Conservation (phyloP, 2,329 filamentous ascomycete species). For the Biscogniauxia marginata region DNA sequence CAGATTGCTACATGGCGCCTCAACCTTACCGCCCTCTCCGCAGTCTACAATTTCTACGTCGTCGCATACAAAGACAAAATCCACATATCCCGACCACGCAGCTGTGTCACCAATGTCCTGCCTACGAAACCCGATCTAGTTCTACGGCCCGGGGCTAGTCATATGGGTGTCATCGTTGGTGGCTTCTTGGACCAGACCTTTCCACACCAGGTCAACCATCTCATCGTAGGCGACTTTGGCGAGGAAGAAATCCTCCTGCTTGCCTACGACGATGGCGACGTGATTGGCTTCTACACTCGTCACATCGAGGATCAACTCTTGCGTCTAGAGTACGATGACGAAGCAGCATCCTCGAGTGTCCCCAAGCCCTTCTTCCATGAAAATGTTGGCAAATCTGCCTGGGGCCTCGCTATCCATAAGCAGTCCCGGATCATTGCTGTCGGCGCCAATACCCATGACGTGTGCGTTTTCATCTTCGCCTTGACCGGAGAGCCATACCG, state of each 20-base stretch:
- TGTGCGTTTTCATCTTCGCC: conserved; percentile 36
- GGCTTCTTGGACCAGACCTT: conserved; percentile 53
- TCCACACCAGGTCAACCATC: conserved; percentile 66
- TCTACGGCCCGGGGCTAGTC: conserved; percentile 44
- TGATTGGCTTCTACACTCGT: conserved; percentile 66
- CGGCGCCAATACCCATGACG: conserved; percentile 64
- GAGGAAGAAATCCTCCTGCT: conserved; percentile 66
- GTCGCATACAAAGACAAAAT: conserved; percentile 57
- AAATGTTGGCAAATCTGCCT: conserved; percentile 77
- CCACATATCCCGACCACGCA: conserved; percentile 54
- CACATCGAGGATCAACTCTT: conserved; percentile 38
- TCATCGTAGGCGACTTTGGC: conserved; percentile 68
- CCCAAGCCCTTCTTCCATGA: conserved; percentile 63
- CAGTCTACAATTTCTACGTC: conserved; percentile 62
- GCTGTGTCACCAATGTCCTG: conserved; percentile 47
- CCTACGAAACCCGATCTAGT: conserved; percentile 49
- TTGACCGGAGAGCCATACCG: conserved; percentile 19
- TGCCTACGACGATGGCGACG: conserved; percentile 73
- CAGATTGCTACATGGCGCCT: conserved; percentile 43
- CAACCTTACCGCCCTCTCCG: conserved; percentile 59
- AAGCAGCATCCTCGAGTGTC: conserved; percentile 1
- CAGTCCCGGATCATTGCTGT: conserved; percentile 83
- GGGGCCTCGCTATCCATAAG: conserved; percentile 83
- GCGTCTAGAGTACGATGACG: conserved; percentile 30
- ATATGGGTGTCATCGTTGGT: conserved; percentile 38